Percentiles rank a stretch among this genome's conserved stretches.
phyloP scores from a whole-genome alignment of 2,329 filamentous ascomycete species.

The Trichoderma simmonsii region DNA sequence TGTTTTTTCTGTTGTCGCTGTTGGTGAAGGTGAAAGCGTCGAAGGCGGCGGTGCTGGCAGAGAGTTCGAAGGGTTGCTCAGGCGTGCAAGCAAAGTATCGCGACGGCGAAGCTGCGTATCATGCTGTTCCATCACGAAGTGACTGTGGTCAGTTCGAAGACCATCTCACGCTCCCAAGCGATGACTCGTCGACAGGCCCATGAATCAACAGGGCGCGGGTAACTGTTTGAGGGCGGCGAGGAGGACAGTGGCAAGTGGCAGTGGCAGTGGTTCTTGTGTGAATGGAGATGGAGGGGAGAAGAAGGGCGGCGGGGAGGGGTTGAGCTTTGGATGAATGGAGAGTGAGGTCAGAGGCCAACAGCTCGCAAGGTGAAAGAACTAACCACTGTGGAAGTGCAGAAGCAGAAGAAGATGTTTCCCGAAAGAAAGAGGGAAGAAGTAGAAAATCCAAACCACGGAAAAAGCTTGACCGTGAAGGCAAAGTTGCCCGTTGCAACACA shows the following conservation, averaged over 20 bases:
- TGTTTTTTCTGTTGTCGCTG: slow-evolving; percentile 9
- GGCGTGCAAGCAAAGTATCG: slow-evolving; percentile 30
- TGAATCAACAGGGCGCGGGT: slow-evolving; percentile 15
- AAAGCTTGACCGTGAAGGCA: not conserved
- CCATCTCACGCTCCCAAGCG: slow-evolving; percentile 27
- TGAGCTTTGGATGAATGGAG: slow-evolving; percentile 1
- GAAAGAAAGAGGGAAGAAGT: not conserved
- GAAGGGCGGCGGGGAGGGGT: slow-evolving; percentile 13
- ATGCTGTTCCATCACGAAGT: slow-evolving; percentile 54
- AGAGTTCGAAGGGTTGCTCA: slow-evolving; percentile 20
- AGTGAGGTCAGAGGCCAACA: slow-evolving; percentile 17
- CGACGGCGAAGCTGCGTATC: slow-evolving; percentile 26
- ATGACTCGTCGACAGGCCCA: slow-evolving; percentile 24
- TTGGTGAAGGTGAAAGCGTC: slow-evolving; percentile 10
- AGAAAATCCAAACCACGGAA: not conserved
- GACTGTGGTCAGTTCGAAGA: slow-evolving; percentile 30
- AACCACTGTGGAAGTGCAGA: not conserved
- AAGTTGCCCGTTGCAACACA: not conserved
- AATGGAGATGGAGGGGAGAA: not conserved
- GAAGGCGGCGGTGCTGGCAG: not conserved
- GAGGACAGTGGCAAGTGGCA: not conserved
- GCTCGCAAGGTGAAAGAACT: slow-evolving; percentile 15
- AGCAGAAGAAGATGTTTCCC: not conserved
- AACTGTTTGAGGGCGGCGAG: not conserved
- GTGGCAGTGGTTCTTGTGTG: not conserved